These are phyloP conservation scores for Apiotrichum porosum DNA, from an alignment of 1,284 basidiomycete species.

Conservation along the genomic window DNA sequence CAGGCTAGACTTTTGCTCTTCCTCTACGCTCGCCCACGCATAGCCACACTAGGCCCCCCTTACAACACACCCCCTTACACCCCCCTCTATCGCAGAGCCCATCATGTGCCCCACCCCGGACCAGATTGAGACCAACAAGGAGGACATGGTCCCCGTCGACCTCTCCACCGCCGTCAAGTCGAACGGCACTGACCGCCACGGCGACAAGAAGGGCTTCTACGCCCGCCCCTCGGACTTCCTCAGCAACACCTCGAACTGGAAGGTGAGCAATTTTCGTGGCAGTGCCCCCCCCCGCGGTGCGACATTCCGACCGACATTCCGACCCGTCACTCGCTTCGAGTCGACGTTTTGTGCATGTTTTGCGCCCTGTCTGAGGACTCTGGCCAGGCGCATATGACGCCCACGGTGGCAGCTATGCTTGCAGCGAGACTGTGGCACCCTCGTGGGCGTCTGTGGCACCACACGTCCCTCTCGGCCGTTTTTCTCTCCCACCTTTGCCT, in stretches of 20 bases:
- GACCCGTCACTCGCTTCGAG: no score
- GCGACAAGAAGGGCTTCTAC: slow-evolving; percentile 37
- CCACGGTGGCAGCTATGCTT: not conserved
- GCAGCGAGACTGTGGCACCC: no score
- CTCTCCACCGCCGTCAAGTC: slow-evolving; percentile 35
- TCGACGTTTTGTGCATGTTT: not conserved
- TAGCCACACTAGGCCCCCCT: no score
- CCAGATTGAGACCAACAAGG: slow-evolving; percentile 41
- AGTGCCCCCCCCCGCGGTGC: no score
- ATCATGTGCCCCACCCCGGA: slow-evolving; percentile 16
- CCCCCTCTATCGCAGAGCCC: not conserved
- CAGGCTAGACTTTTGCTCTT: no score
- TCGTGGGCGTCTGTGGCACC: no score
- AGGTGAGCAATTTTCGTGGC: slow-evolving; percentile 49
- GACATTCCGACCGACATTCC: no score
- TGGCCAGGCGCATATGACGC: not conserved
- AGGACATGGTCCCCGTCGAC: slow-evolving; percentile 24
- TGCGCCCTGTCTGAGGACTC: not conserved
- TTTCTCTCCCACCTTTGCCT: not conserved
- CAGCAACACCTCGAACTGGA: slow-evolving; percentile 87
- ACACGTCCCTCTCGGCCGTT: no score
- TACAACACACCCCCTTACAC: no score
- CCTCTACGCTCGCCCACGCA: no score
- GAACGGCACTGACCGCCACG: slow-evolving; percentile 45
- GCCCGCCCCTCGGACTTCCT: slow-evolving; percentile 78